Evolutionary conservation across 805 yeast species (phyloP), one percentile per base, ranked within the genome.

Genomic region (Komagataella mondaviorum): DNA sequence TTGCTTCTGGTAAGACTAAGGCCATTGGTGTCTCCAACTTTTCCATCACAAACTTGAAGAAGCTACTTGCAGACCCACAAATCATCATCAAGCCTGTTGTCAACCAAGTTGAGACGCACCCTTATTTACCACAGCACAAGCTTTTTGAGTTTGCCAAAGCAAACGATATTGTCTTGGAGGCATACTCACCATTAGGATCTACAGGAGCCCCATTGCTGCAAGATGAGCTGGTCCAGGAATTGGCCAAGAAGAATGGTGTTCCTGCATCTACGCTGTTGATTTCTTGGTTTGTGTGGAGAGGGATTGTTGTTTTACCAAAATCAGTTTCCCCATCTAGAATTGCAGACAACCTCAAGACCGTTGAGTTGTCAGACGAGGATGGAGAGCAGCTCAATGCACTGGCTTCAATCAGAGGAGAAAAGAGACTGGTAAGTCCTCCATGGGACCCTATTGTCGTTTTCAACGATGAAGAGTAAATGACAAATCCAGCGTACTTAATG

Each of bases 21-120:
- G 78, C 89, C 22, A 76, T 88, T 62, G 96, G 96, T 57, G 85
- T 88, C 46, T 83, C 91, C 46, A 88, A 88, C 68, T 83, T 81
- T 64, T 75, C 85, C 6, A 65, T 76, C 23, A 70, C 70, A 51
- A 77, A 80, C 58, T 62, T 84, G 55, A 67, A 78, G 54, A 71
- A 67, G 50, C 65, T 88, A 51, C 70, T 85, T 48, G 64, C 64
- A 16, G 68, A 59, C 47, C 74, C 79, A 44, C 71, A 71, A 46
- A 76, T 74, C 50, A 74, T 66, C 30, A 63, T 77, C 49, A 74
- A 71, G 36, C 96, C 96, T 8, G 89, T 79, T 8, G 78, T 73
- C 46, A 80, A 83, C 67, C 95, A 88, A 71, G 73, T 85, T 54
- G 95, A 88, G 69, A 67, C 80, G 44, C 95, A 87, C 65, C 88